A percentile compares a stretch with the other conserved stretches of the same genome.
Conservation (phyloP, 1,139 yeast species). For the Insectozyma bohioensis region DNA sequence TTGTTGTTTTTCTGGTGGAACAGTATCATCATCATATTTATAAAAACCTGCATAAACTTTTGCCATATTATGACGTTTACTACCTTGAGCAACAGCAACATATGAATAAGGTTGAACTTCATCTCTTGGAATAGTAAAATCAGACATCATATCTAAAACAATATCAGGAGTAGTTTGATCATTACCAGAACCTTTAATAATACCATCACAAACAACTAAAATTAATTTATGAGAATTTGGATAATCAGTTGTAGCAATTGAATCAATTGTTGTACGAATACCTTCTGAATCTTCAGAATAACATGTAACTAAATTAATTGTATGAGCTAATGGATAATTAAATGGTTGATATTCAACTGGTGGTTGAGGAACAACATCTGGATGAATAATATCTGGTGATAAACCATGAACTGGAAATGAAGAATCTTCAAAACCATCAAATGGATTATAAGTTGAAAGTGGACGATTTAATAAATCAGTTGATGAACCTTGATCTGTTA, state of each 20-base stretch:
- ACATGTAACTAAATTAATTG: conserved; percentile 83
- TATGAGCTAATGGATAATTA: conserved; percentile 84
- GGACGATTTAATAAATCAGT: conserved; percentile 39
- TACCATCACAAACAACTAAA: conserved; percentile 86
- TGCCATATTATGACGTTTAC: conserved; percentile 97
- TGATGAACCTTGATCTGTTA: conserved; percentile 37
- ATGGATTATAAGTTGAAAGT: conserved; percentile 36
- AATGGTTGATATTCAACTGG: conserved; percentile 86
- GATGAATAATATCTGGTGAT: conserved; percentile 70
- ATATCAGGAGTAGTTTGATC: conserved; percentile 85
- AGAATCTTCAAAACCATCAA: conserved; percentile 39
- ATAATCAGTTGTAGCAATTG: conserved; percentile 87
- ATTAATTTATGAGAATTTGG: conserved; percentile 92
- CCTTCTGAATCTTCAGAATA: conserved; percentile 92
- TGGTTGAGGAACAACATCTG: conserved; percentile 80
- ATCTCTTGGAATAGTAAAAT: conserved; percentile 68
- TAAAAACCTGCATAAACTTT: conserved; percentile 90
- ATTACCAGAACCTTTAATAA: conserved; percentile 92
- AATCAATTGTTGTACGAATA: conserved; percentile 83
- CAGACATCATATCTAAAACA: conserved; percentile 83
- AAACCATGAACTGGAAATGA: conserved; percentile 46
- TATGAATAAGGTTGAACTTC: conserved; percentile 79
- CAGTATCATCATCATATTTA: conserved; percentile 71
- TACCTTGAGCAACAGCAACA: conserved; percentile 92
- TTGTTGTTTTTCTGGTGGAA: conserved; percentile 81